Evolutionary conservation across 352 stramenopile species (phyloP), one percentile per base, ranked within the genome.

Genomic region (Phytopythium chamaehyphon): DNA sequence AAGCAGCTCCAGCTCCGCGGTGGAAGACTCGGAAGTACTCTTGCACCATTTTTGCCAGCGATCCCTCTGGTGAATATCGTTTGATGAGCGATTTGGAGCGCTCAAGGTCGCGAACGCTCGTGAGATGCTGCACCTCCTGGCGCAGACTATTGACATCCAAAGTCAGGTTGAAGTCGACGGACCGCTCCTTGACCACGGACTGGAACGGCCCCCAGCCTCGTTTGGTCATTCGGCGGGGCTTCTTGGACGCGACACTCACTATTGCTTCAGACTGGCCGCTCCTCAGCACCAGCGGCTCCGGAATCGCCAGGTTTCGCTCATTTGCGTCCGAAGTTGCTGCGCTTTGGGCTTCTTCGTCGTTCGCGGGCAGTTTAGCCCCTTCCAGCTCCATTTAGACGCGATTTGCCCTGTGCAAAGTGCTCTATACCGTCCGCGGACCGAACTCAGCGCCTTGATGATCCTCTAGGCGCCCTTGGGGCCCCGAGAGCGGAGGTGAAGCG

Each of bases 121-220:
- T 33, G 9, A 68, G 18, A 33, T 76, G 63, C 24, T 61, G 44
- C 35, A 77, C 62, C 54, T 75, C 58, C 42, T 77, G 66, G 21
- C 54, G 53, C 37, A 81, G 45, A 39, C 57, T 65, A 48, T 81
- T 62, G 36, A 81, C 63, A 45, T 80, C 66, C 23, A 81, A 57
- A 24, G 57, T 66, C 40, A 81, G 50, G 47, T 77, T 81, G 54
- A 81, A 77, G 26, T 62, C 66, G 15, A 67, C 57, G 0, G 64
- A 67, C 19, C 70, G 66, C 48, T 80, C 64, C n/a, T 69, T 69
- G 6, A 58, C 19, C 9, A 74, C 59, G 6, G 64, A 72, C 21
- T 63, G 51, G 47, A 59, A 76, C 2, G 63, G 60, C 1, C 67
- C 67, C 67, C 61, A 73, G 15, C 61, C 68, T 36, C 57, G 48